A percentile compares a stretch with the other conserved stretches of the same genome.
These are phyloP conservation scores for Nadsonia fulvescens DNA, from an alignment of 805 yeast genomes.

Conservation along the genomic window DNA sequence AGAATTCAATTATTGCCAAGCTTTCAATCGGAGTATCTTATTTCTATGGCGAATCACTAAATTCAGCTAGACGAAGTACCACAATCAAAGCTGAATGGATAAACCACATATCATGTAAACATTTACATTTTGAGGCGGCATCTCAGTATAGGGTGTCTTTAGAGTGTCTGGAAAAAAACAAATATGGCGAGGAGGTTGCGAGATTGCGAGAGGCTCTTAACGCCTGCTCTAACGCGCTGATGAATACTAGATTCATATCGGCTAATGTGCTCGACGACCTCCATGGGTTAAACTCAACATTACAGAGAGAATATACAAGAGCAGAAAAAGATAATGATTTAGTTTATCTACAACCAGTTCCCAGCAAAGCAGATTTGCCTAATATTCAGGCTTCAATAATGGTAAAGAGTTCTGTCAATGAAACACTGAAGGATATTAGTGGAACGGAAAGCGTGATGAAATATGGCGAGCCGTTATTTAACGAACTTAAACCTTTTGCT, in stretches of 20 bases:
- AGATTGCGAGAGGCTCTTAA: slow-evolving; percentile 28
- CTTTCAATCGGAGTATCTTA: slow-evolving; percentile 45
- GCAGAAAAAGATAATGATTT: slow-evolving; percentile 71
- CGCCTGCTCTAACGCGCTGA: slow-evolving; percentile 22
- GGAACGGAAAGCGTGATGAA: too few relatives aligned
- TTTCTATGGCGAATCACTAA: slow-evolving; percentile 31
- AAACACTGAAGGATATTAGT: slow-evolving; percentile 16
- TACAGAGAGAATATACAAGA: slow-evolving; percentile 27
- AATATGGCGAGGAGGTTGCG: slow-evolving; percentile 59
- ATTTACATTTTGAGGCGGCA: slow-evolving; percentile 50
- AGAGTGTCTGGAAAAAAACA: slow-evolving; percentile 26
- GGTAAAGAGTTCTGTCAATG: slow-evolving; percentile 29
- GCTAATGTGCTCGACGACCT: slow-evolving; percentile 32
- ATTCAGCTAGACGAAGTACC: slow-evolving; percentile 28
- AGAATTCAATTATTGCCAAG: slow-evolving; percentile 43
- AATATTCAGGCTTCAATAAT: slow-evolving; percentile 28
- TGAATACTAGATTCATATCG: slow-evolving; percentile 24
- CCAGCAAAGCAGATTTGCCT: slow-evolving; percentile 24
- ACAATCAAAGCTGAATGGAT: slow-evolving; percentile 47
- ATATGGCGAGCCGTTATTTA: slow-evolving; percentile 24
- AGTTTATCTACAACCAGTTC: slow-evolving; percentile 53
- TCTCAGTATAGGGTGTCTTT: slow-evolving; percentile 47
- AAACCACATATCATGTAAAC: slow-evolving; percentile 40
- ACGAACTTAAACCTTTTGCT: slow-evolving; percentile 45
- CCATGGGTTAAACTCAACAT: slow-evolving; percentile 27